A percentile compares a stretch with the other conserved stretches of the same genome.
These are phyloP conservation scores for Boletus nobilissimus DNA, from an alignment of 1,284 basidiomycete species.

Conservation along the genomic window DNA sequence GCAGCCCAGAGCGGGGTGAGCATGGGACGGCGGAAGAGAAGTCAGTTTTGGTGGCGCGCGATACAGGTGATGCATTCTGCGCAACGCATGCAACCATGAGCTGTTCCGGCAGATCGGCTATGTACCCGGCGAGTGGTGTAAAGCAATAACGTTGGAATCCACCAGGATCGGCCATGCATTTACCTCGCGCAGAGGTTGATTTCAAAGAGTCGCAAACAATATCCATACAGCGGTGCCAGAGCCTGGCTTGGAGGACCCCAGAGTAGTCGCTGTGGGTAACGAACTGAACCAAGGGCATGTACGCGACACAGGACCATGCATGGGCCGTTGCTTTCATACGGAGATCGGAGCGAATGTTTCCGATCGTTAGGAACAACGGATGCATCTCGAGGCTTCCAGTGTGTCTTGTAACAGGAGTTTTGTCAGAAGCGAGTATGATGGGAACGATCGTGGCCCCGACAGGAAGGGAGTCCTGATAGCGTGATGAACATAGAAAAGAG, in stretches of 20 bases:
- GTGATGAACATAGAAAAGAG: background rate
- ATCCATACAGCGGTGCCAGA: background rate
- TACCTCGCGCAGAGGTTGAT: too few species aligned
- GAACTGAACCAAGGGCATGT: constrained; percentile 1
- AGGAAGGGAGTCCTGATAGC: background rate
- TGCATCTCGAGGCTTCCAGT: constrained; percentile 21
- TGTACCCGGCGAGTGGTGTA: constrained; percentile 13
- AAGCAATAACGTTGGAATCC: background rate
- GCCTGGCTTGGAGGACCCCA: background rate
- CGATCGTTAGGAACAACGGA: constrained; percentile 10
- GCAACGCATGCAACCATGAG: constrained; percentile 9
- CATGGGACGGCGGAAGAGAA: background rate
- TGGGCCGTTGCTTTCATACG: constrained; percentile 20
- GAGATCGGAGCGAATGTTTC: constrained; percentile 17
- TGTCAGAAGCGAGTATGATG: constrained; percentile 37
- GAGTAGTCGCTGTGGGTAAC: background rate
- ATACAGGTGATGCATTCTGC: constrained; percentile 9
- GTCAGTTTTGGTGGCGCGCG: background rate
- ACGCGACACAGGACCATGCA: constrained; percentile 10
- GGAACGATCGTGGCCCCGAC: background rate
- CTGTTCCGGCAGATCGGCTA: constrained; percentile 10
- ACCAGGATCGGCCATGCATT: background rate
- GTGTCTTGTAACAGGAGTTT: constrained; percentile 8
- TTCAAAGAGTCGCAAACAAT: background rate
- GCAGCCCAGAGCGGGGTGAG: background rate